These are phyloP conservation scores for Pseudoneurospora amorphoporcata DNA, from an alignment of 495 filamentous ascomycete genomes.

Conservation along the genomic window DNA sequence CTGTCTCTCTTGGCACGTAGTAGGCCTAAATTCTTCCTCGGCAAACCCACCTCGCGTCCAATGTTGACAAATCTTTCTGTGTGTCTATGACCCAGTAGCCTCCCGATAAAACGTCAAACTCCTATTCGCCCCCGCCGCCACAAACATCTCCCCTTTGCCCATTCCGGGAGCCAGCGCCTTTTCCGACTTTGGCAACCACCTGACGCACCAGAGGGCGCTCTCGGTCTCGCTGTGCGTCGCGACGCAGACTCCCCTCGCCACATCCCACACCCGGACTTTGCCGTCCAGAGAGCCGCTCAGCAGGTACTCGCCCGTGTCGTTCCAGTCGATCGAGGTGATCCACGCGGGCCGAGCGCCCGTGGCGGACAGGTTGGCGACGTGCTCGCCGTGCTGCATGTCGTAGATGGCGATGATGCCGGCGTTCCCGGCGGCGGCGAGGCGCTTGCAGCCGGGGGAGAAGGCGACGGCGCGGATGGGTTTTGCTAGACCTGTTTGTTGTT, in stretches of 20 bases:
- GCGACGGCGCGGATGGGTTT: constrained; percentile 74
- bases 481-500: constrained; percentile 53
- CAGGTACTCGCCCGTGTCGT: constrained; percentile 83
- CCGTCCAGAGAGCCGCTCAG: constrained; percentile 82
- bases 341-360: constrained; percentile 53
- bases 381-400: constrained; percentile 83
- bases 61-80: no score
- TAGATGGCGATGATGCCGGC: constrained; percentile 82
- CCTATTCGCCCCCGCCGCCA: constrained; percentile 67
- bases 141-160: constrained; percentile 72
- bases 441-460: constrained; percentile 75
- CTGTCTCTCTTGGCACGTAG: no score
- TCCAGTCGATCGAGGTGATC: constrained; percentile 89
- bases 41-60: no score
- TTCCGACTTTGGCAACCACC: constrained; percentile 71
- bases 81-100: constrained; percentile 57
- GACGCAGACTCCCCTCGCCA: constrained; percentile 71
- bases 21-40: no score
- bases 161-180: constrained; percentile 28
- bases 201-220: constrained; percentile 73
- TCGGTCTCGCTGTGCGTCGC: constrained; percentile 90
- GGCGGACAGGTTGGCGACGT: constrained; percentile 72
- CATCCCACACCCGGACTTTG: constrained; percentile 90
- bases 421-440: constrained; percentile 89
- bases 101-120: constrained; percentile 87